phyloP scores from a whole-genome alignment of 1,284 basidiomycete genomes.

The Cryptococcus sp. region DNA sequence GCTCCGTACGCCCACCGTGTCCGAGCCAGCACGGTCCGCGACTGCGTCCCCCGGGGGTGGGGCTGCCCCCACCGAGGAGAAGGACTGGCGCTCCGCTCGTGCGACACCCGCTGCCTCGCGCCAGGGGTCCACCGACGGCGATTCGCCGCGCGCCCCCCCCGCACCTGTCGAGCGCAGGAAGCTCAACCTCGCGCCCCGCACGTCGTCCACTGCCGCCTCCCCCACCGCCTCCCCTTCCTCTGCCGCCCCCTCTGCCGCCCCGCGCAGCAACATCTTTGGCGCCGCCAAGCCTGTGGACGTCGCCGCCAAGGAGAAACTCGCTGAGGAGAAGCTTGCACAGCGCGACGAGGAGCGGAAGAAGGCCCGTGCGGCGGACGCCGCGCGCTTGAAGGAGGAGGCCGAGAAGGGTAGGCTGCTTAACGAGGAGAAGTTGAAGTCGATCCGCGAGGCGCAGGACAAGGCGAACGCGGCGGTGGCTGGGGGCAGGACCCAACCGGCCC shows the following conservation, averaged over 20 bases:
- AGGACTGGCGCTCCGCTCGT: constrained; percentile 41
- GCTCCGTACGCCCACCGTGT: constrained; percentile 29
- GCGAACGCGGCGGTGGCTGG: constrained; percentile 16
- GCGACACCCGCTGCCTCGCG: constrained; percentile 24
- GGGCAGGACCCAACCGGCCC: constrained; percentile 1
- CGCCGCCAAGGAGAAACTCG: constrained; percentile 65
- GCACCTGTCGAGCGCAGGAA: constrained; percentile 78
- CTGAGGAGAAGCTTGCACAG: constrained; percentile 29
- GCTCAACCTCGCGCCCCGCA: constrained; percentile 74
- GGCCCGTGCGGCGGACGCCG: constrained; percentile 29
- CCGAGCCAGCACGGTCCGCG: constrained; percentile 17
- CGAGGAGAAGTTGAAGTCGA: constrained; percentile 27
- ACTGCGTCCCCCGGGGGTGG: constrained; percentile 11
- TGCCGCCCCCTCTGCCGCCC: constrained; percentile 53
- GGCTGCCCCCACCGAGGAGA: constrained; percentile 25
- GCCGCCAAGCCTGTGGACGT: constrained; percentile 87
- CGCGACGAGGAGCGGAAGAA: constrained; percentile 37
- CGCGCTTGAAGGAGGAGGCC: constrained; percentile 39
- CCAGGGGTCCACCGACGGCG: constrained; percentile 27
- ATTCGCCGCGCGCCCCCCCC: constrained; percentile 60
- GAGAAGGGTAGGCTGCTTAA: constrained; percentile 22
- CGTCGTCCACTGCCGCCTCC: constrained; percentile 56
- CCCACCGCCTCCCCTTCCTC: constrained; percentile 51
- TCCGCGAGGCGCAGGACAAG: constrained; percentile 36
- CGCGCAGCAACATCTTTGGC: constrained; percentile 60